Base-by-base conservation (phyloP, 164 flowering plant genomes). In the Paratinospora sagittata region DNA sequence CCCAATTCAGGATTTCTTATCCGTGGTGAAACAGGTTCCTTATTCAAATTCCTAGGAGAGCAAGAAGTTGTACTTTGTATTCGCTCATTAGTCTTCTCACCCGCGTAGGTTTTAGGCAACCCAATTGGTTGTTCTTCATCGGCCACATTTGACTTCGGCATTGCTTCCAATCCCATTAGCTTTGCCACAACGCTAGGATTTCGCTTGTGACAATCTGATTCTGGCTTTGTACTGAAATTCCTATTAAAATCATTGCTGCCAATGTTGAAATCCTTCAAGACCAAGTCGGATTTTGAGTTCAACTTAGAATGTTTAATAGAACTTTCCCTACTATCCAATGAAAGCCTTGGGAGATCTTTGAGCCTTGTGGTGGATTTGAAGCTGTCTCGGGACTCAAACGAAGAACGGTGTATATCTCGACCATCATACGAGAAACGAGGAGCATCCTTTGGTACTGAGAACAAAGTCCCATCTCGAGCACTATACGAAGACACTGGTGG, bases 381-480 rank as follows among this genome's bases (percentile, higher is more conserved):
- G 72, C 74, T 69, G 24, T 88, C 90, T 23, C 85, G 74, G 60
- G 92, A 86, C 49, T 88, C 91, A 66, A 86, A 82, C n/a, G 92
- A 83, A 21, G 78, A 66, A 16, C 81, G 85, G 41, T 73, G 82
- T 62, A 64, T 70, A 21, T 90, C 97, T 68, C 91, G 83, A 14
- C 90, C 95, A 78, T 91, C 97, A 76, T 84, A 91, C 47, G 97
- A 91, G 76, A 85, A 86, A 26, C 92, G 83, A 72, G 87, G 95
- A 64, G 82, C 79, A 69, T 89, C 97, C 66, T 78, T 89, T 65
- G 85, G 43, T n/a, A 71, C 66, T 13, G 81, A 69, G 75, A 73
- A 74, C 70, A 72, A 76, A 64, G 80, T 70, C 17, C 82, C 84
- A 64, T 85, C 85, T 83, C 74, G 87, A 11, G 75, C 69, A 70